A percentile compares a stretch with the other conserved stretches of the same genome.
phyloP scores from a whole-genome alignment of 441 rosid genomes.

The Erodium moschatum region DNA sequence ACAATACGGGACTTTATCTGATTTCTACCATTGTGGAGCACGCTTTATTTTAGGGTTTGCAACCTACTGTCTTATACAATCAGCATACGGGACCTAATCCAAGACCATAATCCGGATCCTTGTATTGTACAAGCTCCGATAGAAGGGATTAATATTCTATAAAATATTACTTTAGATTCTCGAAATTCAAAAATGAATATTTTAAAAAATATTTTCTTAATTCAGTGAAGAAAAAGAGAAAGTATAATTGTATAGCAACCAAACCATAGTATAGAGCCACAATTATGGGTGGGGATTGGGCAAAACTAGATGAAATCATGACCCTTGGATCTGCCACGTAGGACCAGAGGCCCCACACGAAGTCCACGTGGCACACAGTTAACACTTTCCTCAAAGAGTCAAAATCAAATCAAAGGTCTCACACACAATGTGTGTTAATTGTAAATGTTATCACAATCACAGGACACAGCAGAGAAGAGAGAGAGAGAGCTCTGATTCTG shows the following conservation, averaged over 20 bases:
- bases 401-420: background rate
- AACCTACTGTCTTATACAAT: too few relatives aligned
- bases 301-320: background rate
- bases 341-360: background rate
- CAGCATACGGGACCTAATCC: too few relatives aligned
- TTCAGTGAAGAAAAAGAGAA: too few relatives aligned
- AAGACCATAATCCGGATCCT: too few relatives aligned
- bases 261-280: background rate
- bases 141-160: too few relatives aligned
- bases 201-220: too few relatives aligned
- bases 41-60: too few relatives aligned
- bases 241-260: background rate
- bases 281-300: background rate
- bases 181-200: too few relatives aligned
- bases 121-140: too few relatives aligned
- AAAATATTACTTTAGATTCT: too few relatives aligned
- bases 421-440: background rate
- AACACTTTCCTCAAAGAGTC: background rate
- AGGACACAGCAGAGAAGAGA: background rate
- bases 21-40: too few relatives aligned
- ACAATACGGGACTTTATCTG: too few relatives aligned
- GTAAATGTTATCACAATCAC: background rate
- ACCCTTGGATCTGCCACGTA: background rate
- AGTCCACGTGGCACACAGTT: background rate
- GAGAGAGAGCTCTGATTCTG: slow-evolving; percentile 7